These are phyloP conservation scores for Trichoderma gamsii DNA, from an alignment of 495 filamentous ascomycete genomes.

Conservation along the genomic window DNA sequence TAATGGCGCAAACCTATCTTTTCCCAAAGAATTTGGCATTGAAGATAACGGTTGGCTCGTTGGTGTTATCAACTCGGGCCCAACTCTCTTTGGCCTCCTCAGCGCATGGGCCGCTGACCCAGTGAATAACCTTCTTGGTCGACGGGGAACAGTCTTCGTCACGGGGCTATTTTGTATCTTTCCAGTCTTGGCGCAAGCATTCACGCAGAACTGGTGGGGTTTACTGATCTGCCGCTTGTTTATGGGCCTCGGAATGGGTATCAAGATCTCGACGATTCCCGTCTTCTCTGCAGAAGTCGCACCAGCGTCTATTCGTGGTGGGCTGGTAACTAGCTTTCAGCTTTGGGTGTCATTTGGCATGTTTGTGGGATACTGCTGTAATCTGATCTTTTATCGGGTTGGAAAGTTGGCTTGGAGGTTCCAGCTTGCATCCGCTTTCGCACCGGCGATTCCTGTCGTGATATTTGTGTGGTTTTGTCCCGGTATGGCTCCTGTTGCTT, in stretches of 20 bases:
- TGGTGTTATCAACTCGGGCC: slow-evolving; percentile 15
- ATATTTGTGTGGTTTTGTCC: slow-evolving; percentile 21
- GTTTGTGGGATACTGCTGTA: slow-evolving; percentile 30
- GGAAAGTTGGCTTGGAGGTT: slow-evolving; percentile 20
- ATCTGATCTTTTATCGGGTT: slow-evolving; percentile 36
- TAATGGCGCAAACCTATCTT: slow-evolving; percentile 32
- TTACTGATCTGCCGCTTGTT: slow-evolving; percentile 20
- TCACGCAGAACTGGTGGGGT: slow-evolving; percentile 22
- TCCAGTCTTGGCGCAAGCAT: slow-evolving; percentile 39
- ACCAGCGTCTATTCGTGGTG: slow-evolving; percentile 51
- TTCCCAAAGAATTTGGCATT: slow-evolving; percentile 20
- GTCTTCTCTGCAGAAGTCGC: slow-evolving; percentile 55
- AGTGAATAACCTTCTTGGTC: slow-evolving; percentile 49
- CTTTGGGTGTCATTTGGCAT: slow-evolving; percentile 37
- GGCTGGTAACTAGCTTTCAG: slow-evolving; percentile 34
- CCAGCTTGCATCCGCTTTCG: slow-evolving; percentile 22
- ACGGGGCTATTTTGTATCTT: slow-evolving; percentile 46
- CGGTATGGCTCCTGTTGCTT: slow-evolving; percentile 32
- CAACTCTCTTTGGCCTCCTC: slow-evolving; percentile 31
- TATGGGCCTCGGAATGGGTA: slow-evolving; percentile 45
- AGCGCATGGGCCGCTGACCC: slow-evolving; percentile 51
- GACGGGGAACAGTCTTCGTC: slow-evolving; percentile 55
- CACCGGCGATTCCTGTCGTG: slow-evolving; percentile 20
- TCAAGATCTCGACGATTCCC: slow-evolving; percentile 53
- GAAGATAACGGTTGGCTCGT: slow-evolving; percentile 13